These are phyloP conservation scores for Pseudogymnoascus sp. DNA, from an alignment of 2,329 filamentous ascomycete species.

Conservation along the genomic window DNA sequence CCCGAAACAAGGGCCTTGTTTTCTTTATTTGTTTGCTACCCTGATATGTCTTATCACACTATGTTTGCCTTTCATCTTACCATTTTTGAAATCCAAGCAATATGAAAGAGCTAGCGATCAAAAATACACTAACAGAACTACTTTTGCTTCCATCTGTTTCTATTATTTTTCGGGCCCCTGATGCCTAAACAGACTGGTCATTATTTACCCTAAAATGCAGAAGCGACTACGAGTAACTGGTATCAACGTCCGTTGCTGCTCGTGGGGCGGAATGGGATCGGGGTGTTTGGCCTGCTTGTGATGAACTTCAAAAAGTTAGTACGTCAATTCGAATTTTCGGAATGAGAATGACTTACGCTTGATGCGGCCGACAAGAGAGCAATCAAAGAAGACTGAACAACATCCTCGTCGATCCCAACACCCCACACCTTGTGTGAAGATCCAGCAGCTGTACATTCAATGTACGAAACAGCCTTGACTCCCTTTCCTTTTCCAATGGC, in stretches of 20 bases:
- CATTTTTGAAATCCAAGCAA: background rate
- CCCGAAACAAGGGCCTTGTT: constrained; percentile 1
- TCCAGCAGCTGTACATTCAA: constrained; percentile 70
- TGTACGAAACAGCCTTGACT: constrained; percentile 91
- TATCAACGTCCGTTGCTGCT: constrained; percentile 7
- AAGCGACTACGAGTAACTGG: background rate
- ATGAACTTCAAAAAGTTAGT: constrained; percentile 52
- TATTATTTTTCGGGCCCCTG: background rate
- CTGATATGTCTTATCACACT: constrained; percentile 1
- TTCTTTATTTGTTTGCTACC: constrained; percentile 1
- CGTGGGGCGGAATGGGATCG: constrained; percentile 53
- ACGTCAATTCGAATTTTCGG: constrained; percentile 17
- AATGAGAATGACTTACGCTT: constrained; percentile 55
- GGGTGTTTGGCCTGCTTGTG: constrained; percentile 61
- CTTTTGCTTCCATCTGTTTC: constrained; percentile 1
- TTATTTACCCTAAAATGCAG: background rate
- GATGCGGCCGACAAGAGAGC: constrained; percentile 79
- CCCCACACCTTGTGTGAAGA: constrained; percentile 75
- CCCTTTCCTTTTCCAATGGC: constrained; percentile 74
- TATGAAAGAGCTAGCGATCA: background rate
- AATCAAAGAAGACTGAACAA: constrained; percentile 81
- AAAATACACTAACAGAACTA: background rate
- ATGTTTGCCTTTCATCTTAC: background rate
- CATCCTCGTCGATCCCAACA: constrained; percentile 86
- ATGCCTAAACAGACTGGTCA: background rate